Percentiles rank a stretch among this genome's conserved stretches.
phyloP scores from a whole-genome alignment of 805 yeast genomes.

The Blastobotrys terrestris region DNA sequence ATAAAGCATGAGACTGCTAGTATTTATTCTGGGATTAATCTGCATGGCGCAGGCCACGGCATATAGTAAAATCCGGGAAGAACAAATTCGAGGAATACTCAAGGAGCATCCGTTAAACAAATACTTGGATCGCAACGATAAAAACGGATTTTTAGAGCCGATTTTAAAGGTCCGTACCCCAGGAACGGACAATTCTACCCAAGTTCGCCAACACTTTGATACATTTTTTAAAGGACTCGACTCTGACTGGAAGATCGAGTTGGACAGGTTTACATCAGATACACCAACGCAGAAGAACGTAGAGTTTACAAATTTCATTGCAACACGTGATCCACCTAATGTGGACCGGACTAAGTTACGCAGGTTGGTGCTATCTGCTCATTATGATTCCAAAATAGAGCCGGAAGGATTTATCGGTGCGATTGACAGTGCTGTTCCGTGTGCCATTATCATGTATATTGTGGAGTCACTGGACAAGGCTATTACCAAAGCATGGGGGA shows the following conservation, averaged over 20 bases:
- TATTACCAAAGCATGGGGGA: constrained; percentile 20
- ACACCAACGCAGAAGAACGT: constrained; percentile 34
- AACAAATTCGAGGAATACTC: constrained; percentile 3
- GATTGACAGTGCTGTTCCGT: constrained; percentile 53
- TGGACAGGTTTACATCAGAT: constrained; percentile 30
- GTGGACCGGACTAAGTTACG: constrained; percentile 18
- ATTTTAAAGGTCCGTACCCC: constrained; percentile 35
- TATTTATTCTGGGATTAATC: not conserved
- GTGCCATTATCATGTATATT: constrained; percentile 44
- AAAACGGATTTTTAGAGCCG: constrained; percentile 25
- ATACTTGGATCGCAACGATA: constrained; percentile 15
- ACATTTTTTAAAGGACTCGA: constrained; percentile 29
- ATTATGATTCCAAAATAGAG: constrained; percentile 44
- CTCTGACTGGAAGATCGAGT: constrained; percentile 23
- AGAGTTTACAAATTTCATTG: constrained; percentile 30
- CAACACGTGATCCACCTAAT: constrained; percentile 23
- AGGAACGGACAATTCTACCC: constrained; percentile 36
- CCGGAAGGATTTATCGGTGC: constrained; percentile 59
- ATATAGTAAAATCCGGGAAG: not conserved
- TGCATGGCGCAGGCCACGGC: not conserved
- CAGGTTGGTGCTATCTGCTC: constrained; percentile 43
- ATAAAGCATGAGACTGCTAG: not conserved
- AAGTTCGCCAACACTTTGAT: constrained; percentile 35
- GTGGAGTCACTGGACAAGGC: constrained; percentile 30
- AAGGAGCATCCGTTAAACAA: constrained; percentile 11